Evolutionary conservation across 129 eudicot species (phyloP).

Genomic region (Apium graveolens): DNA sequence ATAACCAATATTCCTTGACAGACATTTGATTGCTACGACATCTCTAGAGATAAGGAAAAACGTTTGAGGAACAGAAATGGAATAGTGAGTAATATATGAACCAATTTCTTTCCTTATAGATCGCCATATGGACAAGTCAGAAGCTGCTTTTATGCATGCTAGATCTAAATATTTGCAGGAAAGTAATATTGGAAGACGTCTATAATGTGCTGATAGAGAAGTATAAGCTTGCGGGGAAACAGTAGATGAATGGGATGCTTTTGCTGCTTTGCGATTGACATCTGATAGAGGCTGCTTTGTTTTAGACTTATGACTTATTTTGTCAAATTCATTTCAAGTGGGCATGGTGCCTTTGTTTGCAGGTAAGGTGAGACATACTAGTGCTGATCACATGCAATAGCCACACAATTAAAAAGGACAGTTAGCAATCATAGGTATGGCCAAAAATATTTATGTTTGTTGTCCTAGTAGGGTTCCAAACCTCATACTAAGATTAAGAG

Average conservation of each 20-base stretch:
- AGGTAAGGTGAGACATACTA: background rate
- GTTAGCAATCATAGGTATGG: constrained; percentile 1
- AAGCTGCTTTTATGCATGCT: constrained; percentile 46
- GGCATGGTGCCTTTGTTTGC: constrained; percentile 9
- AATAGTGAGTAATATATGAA: constrained; percentile 12
- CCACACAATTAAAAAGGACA: background rate
- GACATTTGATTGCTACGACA: constrained; percentile 45
- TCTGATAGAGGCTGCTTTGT: constrained; percentile 3
- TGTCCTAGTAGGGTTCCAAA: constrained; percentile 3
- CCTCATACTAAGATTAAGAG: background rate
- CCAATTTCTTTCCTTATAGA: constrained; percentile 14
- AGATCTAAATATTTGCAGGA: constrained; percentile 51
- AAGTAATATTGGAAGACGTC: constrained; percentile 44
- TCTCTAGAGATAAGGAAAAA: constrained; percentile 24
- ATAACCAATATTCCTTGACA: constrained; percentile 43
- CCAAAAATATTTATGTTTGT: background rate
- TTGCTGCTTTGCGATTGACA: constrained; percentile 28
- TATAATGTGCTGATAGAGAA: constrained; percentile 46
- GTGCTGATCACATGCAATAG: background rate
- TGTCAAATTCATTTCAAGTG: constrained; percentile 3
- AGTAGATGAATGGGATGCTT: constrained; percentile 59
- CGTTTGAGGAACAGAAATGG: constrained; percentile 1
- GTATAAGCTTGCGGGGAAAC: constrained; percentile 48
- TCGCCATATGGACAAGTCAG: constrained; percentile 33
- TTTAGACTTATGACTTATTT: constrained; percentile 4